These are phyloP conservation scores for Penicillium sp. DNA, from an alignment of 2,329 filamentous ascomycete genomes.

Conservation along the genomic window DNA sequence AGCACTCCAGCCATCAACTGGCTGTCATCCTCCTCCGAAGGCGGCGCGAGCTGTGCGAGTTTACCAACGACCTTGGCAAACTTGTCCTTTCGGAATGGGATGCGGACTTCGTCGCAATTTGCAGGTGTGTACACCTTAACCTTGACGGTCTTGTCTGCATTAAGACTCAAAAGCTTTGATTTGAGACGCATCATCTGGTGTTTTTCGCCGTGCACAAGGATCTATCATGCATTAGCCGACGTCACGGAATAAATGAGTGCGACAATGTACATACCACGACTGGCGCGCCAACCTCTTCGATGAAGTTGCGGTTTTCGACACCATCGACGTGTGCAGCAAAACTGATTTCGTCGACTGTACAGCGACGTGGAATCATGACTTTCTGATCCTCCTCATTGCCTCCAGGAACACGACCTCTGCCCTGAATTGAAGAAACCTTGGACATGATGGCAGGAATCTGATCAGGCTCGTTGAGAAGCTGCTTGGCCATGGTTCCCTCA, in stretches of 20 bases:
- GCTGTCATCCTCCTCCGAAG: conserved; percentile 46
- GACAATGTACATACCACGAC: conserved; percentile 68
- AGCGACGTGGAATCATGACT: conserved; percentile 84
- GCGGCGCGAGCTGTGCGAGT: conserved; percentile 74
- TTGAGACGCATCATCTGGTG: conserved; percentile 98
- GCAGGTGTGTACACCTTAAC: conserved; percentile 90
- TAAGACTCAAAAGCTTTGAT: conserved; percentile 89
- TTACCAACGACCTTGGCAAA: conserved; percentile 93
- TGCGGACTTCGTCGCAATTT: conserved; percentile 91
- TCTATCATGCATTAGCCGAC: conserved; percentile 49
- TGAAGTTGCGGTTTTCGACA: conserved; percentile 91
- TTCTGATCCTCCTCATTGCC: conserved; percentile 69
- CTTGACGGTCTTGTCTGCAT: conserved; percentile 72
- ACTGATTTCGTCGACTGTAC: conserved; percentile 88
- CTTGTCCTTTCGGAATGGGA: conserved; percentile 94
- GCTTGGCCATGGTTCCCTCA: conserved; percentile 96
- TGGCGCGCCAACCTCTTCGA: conserved; percentile 85
- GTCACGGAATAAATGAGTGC: background rate
- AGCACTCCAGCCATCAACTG: conserved; percentile 80
- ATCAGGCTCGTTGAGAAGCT: conserved; percentile 91
- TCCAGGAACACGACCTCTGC: conserved; percentile 59
- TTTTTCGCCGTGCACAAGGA: conserved; percentile 93
- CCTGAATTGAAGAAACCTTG: conserved; percentile 49
- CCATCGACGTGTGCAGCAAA: conserved; percentile 97
- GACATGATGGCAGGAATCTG: conserved; percentile 94